These are phyloP conservation scores for Aspergillus proliferans DNA, from an alignment of 2,329 filamentous ascomycete genomes.

Conservation along the genomic window DNA sequence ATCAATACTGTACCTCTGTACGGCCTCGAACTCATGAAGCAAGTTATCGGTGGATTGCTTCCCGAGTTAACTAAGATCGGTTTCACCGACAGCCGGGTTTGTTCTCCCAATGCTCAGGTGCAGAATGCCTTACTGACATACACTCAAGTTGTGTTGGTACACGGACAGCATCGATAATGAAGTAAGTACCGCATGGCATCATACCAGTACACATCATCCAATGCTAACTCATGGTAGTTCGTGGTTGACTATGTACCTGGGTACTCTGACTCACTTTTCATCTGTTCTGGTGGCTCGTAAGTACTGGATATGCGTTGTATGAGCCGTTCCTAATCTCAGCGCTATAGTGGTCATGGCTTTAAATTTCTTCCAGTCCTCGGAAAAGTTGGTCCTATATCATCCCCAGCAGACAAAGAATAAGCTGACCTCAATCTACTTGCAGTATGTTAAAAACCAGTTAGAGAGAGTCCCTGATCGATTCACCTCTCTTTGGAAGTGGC, in stretches of 20 bases:
- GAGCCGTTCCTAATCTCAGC: neutral
- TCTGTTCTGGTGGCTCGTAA: conserved; percentile 20
- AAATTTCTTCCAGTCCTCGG: conserved; percentile 27
- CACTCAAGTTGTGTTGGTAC: conserved; percentile 15
- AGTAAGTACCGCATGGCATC: conserved; percentile 1
- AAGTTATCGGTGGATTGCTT: conserved; percentile 13
- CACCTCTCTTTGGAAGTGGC: conserved; percentile 19
- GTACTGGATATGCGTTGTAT: neutral
- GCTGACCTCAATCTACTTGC: neutral
- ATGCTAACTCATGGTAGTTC: conserved; percentile 6
- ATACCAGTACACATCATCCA: neutral
- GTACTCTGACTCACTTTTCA: conserved; percentile 16
- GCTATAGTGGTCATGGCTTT: conserved; percentile 22
- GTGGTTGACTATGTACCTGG: conserved; percentile 20
- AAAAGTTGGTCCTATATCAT: conserved; percentile 7
- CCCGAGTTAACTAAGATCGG: conserved; percentile 18
- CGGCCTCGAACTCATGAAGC: conserved; percentile 17
- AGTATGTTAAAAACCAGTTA: conserved; percentile 18
- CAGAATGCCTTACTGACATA: neutral
- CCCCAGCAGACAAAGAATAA: neutral
- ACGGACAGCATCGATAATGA: conserved; percentile 17
- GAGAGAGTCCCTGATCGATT: conserved; percentile 17
- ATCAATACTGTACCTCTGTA: conserved; percentile 19
- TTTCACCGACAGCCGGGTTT: conserved; percentile 14
- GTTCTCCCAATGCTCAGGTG: neutral